A percentile compares a stretch with the other conserved stretches of the same genome.
Evolutionary conservation across 2,329 filamentous ascomycete species (phyloP).

Genomic region (Ploettnerulaceae sp.): DNA sequence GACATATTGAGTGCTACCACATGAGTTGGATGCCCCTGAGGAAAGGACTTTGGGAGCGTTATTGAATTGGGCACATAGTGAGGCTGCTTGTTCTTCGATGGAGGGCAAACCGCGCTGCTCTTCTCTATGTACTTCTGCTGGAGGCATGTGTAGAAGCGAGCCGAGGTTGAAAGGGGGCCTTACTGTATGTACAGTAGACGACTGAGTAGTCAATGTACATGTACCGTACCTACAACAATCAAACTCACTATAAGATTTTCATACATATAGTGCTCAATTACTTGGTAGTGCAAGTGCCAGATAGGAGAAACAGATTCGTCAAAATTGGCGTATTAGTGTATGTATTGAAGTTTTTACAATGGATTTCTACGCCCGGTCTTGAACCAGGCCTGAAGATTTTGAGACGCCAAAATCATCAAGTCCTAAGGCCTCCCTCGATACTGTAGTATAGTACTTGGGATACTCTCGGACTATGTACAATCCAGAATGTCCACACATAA

Average conservation of each 20-base stretch:
- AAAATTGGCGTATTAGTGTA: no score
- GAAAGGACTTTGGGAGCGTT: conserved; percentile 10
- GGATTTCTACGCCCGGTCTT: neutral
- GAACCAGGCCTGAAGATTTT: no score
- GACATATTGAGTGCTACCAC: conserved; percentile 5
- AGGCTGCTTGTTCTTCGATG: neutral
- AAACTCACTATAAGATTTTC: no score
- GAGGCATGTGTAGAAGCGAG: conserved; percentile 1
- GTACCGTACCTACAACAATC: no score
- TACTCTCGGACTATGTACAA: no score
- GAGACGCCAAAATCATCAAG: neutral
- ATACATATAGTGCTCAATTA: no score
- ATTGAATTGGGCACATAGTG: conserved; percentile 17
- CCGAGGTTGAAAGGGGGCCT: conserved; percentile 10
- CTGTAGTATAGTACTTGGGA: no score
- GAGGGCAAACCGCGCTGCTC: neutral
- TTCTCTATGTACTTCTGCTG: neutral
- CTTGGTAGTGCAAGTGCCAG: no score
- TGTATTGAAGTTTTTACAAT: neutral
- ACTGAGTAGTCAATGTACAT: no score
- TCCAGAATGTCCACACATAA: no score
- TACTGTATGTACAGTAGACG: neutral
- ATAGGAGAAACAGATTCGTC: no score
- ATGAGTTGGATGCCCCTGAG: neutral
- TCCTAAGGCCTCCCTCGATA: neutral